Base-by-base conservation (phyloP, 176 grass and related monocot species). In the Alopecurus myosuroides region DNA sequence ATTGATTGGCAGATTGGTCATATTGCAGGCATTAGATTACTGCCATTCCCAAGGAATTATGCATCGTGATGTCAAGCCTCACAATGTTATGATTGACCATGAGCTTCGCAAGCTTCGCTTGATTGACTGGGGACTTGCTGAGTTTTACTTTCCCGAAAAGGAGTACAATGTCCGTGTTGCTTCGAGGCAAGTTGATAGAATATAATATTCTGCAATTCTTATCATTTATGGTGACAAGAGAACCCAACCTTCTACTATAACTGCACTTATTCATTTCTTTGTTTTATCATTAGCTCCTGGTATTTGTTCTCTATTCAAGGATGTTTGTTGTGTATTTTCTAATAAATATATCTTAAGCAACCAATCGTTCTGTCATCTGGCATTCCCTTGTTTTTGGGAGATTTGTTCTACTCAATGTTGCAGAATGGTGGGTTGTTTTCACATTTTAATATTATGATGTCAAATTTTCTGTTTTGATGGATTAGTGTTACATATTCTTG, bases 41-140 rank as follows among this genome's bases (percentile, higher is more conserved):
- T 94, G 89, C 49, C 92, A 94, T 80, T 94, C 92, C 33, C 89
- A 92, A 89, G 92, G 92, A 77, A 94, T 94, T 81, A 94, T 94
- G 89, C 92, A 94, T 64, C 92, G 92, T 9, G 92, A 94, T 89
- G 92, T 94, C 57, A 94, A 94, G 49, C 92, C 89, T 55, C 92
- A 94, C 51, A 94, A 94, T 89, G 84, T 94, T 53, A 92, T 92
- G 92, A 94, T 94, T 61, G 92, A 94, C 71, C 92, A 94, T 79
- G 92, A 94, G 57, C 84, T 94, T 31, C 80, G 92, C 36, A 94
- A 91, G 74, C 92, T 94, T 70, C 89, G 89, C 41, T 84, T 94
- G 50, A 94, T 94, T 53, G 92, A 94, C 39, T 91, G 92, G 92
- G 92, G 92, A 78, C 92, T 94, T 77, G 92, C 92, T 70, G 92